Evolutionary conservation across 192 early-diverging fungal species (phyloP), one percentile per base, ranked within the genome.

Genomic region (Linnemannia zychae): DNA sequence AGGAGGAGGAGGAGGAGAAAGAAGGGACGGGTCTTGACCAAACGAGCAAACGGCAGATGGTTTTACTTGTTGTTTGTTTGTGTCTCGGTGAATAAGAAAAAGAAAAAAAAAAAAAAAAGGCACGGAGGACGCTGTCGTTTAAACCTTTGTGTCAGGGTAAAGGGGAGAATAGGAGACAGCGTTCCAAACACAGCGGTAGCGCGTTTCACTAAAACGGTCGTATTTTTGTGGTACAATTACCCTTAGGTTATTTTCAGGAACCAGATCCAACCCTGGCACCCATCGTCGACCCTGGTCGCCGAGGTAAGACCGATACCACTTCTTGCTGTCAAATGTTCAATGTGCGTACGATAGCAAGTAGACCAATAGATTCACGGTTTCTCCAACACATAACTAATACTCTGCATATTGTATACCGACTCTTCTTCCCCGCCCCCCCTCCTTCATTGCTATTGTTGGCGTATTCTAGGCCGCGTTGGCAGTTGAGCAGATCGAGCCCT

Each of bases 201-300:
- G 13, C 67, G 11, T n/a, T 11, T 40, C 67, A 69, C 38, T 40
- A 69, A 36, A 6, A 18, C 37, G 34, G 18, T n/a, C 28, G 57
- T 65, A 2, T 65, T 22, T 24, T 65, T 44, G 34, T 40, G 0
- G 33, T 6, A 15, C 66, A 4, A 17, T 40, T 60, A 0, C 17
- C 20, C 47, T 34, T 74, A 81, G 46, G 83, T 97, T 60, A 82
- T 94, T 20, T 93, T 97, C 80, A 89, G 95, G 22, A 94, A 97
- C 77, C 96, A 97, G 84, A 89, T 97, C 65, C 96, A 97, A 74
- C 93, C 95, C 1, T 96, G 96, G 96, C 95, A 97, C 82, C 95
- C 95, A 0, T 80, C 86, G 31, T 94, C 93, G 2, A 94, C 93
- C 6, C 72, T 95, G 37, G 81, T 95, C 68, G 94, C 96, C 74